Evolutionary conservation across 345 rosid genomes (phyloP), one percentile per base, ranked within the genome.

Genomic region (Eucalyptus tenuipes): DNA sequence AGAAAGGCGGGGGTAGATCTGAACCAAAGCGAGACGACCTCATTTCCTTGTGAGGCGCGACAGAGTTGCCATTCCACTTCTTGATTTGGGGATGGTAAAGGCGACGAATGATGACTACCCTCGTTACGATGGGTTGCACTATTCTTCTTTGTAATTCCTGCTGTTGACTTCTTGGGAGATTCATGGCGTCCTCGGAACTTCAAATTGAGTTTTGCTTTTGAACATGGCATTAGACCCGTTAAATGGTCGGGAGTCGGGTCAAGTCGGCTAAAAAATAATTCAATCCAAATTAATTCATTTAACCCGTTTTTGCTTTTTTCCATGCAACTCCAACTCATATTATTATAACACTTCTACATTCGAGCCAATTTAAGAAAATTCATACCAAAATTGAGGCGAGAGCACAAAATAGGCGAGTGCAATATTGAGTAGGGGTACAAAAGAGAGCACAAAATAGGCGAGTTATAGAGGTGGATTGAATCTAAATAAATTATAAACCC

Each of bases 11-110:
- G 8, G 91, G 92, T 42, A 91, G 92, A 31, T 86, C 94, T 12
- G 93, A 93, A 64, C 66, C 95, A n/a, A 87, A 96, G 5, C 95
- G 94, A 90, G 94, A 94, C 71, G 99, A 96, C 94, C 94, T 96
- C 89, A 96, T 95, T 90, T 86, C 88, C 81, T 91, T 95, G 90
- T 95, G 91, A 95, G 91, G 64, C 57, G 59, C 25, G 64, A 33
- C 22, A 10, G 25, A 18, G 17, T 40, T 17, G 25, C 44, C 81
- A 10, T 71, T 71, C 25, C 44, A 31, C 7, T 71, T 33, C 81
- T 33, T 71, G 80, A 68, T 68, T 17, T 0, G 80, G 22, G 40
- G 75, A 16, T 64, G 75, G 40, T 64, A 3, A 61, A 64, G 75
- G 75, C 40, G 20, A 15, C 18, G 75, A 64, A n/a, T 64, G 75